Percentiles rank a stretch among this genome's conserved stretches.
These are phyloP conservation scores for Tremella fuciformis DNA, from an alignment of 768 basidiomycete genomes.

Conservation along the genomic window DNA sequence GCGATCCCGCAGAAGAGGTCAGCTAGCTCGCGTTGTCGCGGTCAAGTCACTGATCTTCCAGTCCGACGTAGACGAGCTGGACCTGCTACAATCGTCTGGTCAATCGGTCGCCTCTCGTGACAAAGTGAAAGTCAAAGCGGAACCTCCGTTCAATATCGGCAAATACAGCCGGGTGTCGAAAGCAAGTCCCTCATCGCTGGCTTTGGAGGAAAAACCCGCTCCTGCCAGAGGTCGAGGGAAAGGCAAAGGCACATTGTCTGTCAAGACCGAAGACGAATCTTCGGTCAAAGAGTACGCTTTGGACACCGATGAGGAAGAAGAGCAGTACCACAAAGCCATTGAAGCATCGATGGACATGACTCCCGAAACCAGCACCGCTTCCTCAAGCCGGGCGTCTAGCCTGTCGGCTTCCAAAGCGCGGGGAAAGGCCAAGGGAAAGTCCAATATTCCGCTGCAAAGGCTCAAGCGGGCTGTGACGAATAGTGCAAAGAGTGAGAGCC, in stretches of 20 bases:
- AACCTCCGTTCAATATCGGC: conserved; percentile 44
- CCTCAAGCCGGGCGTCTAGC: conserved; percentile 5
- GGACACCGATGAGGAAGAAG: conserved; percentile 41
- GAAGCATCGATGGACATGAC: conserved; percentile 16
- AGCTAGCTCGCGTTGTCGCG: neutral
- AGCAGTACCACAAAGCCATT: conserved; percentile 31
- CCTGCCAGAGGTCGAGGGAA: conserved; percentile 5
- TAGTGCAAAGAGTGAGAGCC: neutral
- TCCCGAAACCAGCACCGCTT: neutral
- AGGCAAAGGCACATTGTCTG: conserved; percentile 29
- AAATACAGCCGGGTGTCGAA: conserved; percentile 29
- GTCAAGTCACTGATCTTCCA: neutral
- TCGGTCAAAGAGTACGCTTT: conserved; percentile 35
- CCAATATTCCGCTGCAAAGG: conserved; percentile 8
- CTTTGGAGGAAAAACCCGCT: conserved; percentile 12
- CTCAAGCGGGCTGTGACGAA: neutral
- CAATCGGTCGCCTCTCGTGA: conserved; percentile 8
- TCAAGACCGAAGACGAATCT: conserved; percentile 10
- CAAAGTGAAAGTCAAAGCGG: conserved; percentile 15
- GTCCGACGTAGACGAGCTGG: neutral
- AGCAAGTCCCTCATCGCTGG: conserved; percentile 7
- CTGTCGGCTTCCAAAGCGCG: neutral
- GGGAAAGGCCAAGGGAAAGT: conserved; percentile 6
- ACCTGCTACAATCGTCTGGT: neutral
- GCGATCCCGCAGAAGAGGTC: conserved; percentile 16